phyloP scores from a whole-genome alignment of 1,139 yeast genomes.

The Geotrichum klebahnii region DNA sequence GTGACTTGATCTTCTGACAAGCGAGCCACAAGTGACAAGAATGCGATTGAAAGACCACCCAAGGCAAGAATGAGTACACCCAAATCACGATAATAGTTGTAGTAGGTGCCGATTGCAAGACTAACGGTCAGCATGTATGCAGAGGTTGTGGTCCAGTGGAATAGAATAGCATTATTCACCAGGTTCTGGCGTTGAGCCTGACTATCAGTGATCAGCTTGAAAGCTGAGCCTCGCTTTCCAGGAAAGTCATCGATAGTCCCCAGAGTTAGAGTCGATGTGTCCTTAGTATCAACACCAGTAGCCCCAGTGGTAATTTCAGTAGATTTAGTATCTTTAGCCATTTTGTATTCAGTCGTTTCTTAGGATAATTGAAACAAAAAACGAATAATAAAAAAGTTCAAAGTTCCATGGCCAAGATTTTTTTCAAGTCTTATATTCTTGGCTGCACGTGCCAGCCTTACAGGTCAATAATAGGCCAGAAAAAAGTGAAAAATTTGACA shows the following conservation, averaged over 20 bases:
- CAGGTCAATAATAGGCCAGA: too few relatives aligned
- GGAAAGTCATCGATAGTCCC: conserved; percentile 3
- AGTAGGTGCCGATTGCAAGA: not conserved
- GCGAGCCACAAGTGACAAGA: conserved; percentile 26
- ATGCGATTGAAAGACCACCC: conserved; percentile 25
- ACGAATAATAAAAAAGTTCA: too few relatives aligned
- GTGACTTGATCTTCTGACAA: conserved; percentile 22
- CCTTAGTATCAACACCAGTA: conserved; percentile 2
- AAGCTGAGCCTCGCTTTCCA: conserved; percentile 16
- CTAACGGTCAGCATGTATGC: conserved; percentile 15
- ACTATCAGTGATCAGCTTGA: conserved; percentile 27
- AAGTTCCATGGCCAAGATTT: too few relatives aligned
- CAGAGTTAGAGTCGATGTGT: conserved; percentile 7
- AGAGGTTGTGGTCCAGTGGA: conserved; percentile 13
- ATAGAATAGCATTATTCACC: conserved; percentile 25
- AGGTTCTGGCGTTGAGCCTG: conserved; percentile 28
- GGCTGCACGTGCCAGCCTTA: too few relatives aligned
- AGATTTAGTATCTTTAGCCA: too few relatives aligned
- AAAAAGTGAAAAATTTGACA: too few relatives aligned
- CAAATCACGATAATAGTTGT: conserved; percentile 16
- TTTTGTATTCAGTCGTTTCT: too few relatives aligned
- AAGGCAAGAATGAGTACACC: conserved; percentile 24
- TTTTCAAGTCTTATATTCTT: too few relatives aligned
- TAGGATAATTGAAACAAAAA: too few relatives aligned
- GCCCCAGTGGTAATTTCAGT: not conserved